These are phyloP conservation scores for Penicillium mononematosum DNA, from an alignment of 495 filamentous ascomycete species.

Conservation along the genomic window DNA sequence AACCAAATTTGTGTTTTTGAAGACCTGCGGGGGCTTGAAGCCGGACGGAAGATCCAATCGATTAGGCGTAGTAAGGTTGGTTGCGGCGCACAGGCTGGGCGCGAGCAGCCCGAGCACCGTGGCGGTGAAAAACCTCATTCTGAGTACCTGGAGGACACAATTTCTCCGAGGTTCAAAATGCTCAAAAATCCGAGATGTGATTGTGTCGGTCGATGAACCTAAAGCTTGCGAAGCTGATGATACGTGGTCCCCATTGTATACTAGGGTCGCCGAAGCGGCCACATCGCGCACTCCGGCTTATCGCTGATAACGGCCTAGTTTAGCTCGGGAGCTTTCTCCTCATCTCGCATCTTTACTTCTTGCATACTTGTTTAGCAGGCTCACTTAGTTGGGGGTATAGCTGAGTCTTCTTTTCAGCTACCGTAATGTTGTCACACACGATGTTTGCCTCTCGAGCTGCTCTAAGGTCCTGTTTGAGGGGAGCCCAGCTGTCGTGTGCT, in stretches of 20 bases:
- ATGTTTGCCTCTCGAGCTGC: constrained; percentile 36
- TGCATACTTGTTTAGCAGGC: constrained; percentile 3
- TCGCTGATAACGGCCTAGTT: constrained; percentile 24
- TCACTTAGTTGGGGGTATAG: not conserved
- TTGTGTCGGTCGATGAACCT: constrained; percentile 17
- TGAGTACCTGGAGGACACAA: constrained; percentile 29
- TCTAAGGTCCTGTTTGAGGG: constrained; percentile 21
- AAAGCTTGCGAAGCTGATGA: constrained; percentile 40
- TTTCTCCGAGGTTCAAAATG: constrained; percentile 29
- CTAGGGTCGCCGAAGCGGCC: constrained; percentile 43
- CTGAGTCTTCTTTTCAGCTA: constrained; percentile 2
- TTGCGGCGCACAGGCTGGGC: constrained; percentile 39
- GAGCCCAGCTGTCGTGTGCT: constrained; percentile 15
- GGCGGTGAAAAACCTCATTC: constrained; percentile 47
- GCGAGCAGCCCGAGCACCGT: constrained; percentile 42
- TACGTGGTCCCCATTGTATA: constrained; percentile 43
- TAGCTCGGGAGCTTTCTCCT: constrained; percentile 25
- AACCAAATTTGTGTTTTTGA: constrained; percentile 87
- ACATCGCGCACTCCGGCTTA: constrained; percentile 35
- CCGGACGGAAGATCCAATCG: constrained; percentile 58
- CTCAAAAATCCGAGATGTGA: constrained; percentile 18
- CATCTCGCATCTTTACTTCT: constrained; percentile 24
- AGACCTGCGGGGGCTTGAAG: constrained; percentile 86
- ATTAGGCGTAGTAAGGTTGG: constrained; percentile 30
- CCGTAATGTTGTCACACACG: constrained; percentile 11